These are phyloP conservation scores for Podaxis sp. DNA, from an alignment of 768 basidiomycete genomes.

Conservation along the genomic window DNA sequence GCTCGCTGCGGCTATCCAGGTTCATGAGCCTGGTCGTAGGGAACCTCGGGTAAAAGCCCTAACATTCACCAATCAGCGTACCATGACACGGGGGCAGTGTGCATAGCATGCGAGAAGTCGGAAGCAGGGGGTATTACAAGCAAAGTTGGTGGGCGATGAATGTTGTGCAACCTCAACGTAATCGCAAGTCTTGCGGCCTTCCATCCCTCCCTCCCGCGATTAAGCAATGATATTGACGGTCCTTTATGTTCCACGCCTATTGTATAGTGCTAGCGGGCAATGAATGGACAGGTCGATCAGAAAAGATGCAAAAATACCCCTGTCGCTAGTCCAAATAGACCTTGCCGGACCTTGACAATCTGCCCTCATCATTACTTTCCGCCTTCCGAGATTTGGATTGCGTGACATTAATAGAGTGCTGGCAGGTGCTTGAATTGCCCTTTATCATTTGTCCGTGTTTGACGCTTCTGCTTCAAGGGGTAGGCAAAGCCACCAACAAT, in stretches of 20 bases:
- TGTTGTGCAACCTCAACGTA: background rate
- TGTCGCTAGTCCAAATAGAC: background rate
- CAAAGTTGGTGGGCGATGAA: background rate
- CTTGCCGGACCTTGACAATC: conserved; percentile 1
- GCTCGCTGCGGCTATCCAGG: background rate
- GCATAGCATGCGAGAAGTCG: background rate
- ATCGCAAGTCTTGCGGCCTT: background rate
- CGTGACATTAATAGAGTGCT: conserved; percentile 5
- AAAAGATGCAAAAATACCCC: background rate
- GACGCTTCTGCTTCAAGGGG: conserved; percentile 1
- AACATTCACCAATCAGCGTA: background rate
- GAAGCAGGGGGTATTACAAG: background rate
- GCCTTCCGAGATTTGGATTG: background rate
- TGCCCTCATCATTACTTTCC: background rate
- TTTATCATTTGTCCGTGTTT: conserved; percentile 12
- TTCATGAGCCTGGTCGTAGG: background rate
- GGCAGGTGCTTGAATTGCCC: background rate
- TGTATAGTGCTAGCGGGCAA: background rate
- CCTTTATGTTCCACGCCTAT: background rate
- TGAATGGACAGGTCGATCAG: background rate
- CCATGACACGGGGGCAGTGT: background rate
- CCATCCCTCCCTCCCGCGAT: background rate
- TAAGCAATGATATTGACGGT: background rate
- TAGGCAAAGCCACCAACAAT: conserved; percentile 4
- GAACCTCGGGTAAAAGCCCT: background rate